phyloP scores from a whole-genome alignment of 768 basidiomycete genomes.

The Rhizopogon vulgaris region DNA sequence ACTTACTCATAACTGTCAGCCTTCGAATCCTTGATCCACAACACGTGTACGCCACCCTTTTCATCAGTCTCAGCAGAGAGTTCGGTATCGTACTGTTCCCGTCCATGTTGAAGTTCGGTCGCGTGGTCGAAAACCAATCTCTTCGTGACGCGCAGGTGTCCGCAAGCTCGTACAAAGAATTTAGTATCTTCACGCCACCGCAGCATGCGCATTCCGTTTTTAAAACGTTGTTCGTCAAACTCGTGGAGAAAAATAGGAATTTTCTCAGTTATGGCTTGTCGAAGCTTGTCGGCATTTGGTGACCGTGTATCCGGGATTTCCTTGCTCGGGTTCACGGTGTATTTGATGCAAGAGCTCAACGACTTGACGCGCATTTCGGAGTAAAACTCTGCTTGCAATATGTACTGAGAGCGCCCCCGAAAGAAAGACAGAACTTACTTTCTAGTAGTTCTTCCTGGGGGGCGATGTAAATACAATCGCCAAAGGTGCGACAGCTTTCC shows the following conservation, averaged over 20 bases:
- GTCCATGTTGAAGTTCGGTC: neutral
- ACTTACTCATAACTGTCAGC: slow-evolving; percentile 86
- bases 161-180: slow-evolving; percentile 60
- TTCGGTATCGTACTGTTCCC: slow-evolving; percentile 34
- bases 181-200: slow-evolving; percentile 55
- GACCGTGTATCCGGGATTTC: slow-evolving; percentile 35
- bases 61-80: slow-evolving; percentile 59
- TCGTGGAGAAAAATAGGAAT: slow-evolving; percentile 86
- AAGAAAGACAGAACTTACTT: slow-evolving; percentile 33
- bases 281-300: slow-evolving; percentile 38
- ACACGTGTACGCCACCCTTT: slow-evolving; percentile 38
- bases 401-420: neutral
- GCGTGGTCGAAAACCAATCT: slow-evolving; percentile 42
- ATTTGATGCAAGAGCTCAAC: slow-evolving; percentile 63
- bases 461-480: slow-evolving; percentile 60
- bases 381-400: slow-evolving; percentile 53
- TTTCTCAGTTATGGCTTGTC: slow-evolving; percentile 61
- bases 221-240: slow-evolving; percentile 47
- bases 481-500: slow-evolving; percentile 70
- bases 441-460: slow-evolving; percentile 88
- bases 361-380: slow-evolving; percentile 59
- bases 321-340: slow-evolving; percentile 50
- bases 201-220: slow-evolving; percentile 45
- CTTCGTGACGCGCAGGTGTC: slow-evolving; percentile 53
- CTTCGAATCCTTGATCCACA: slow-evolving; percentile 66